Evolutionary conservation across 1,139 yeast genomes (phyloP).

Genomic region (Kazachstania sp.): DNA sequence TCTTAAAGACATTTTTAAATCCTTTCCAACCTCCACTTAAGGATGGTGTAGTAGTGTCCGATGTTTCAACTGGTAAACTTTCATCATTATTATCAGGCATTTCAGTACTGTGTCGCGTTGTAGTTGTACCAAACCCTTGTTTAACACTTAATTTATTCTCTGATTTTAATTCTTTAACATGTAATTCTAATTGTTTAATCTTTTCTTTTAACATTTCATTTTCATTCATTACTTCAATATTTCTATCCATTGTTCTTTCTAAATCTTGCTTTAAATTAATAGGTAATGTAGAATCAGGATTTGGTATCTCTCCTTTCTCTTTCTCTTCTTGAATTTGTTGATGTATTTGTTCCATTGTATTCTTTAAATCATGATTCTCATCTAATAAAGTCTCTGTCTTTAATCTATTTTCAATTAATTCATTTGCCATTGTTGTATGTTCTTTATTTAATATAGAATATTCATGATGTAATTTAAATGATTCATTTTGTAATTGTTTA

Average conservation of each 20-base stretch:
- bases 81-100: background rate
- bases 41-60: background rate
- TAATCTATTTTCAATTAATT: conserved; percentile 55
- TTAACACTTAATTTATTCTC: conserved; percentile 12
- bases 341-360: conserved; percentile 45
- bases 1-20: conserved; percentile 19
- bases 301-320: conserved; percentile 24
- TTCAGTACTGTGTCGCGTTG: background rate
- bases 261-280: conserved; percentile 37
- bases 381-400: conserved; percentile 58
- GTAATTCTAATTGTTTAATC: conserved; percentile 24
- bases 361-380: conserved; percentile 50
- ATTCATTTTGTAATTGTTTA: conserved; percentile 64
- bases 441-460: conserved; percentile 66
- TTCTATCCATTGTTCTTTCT: conserved; percentile 50
- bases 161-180: conserved; percentile 19
- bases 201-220: conserved; percentile 45
- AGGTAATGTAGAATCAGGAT: conserved; percentile 31
- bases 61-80: background rate
- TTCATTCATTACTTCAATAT: conserved; percentile 46
- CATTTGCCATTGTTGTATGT: conserved; percentile 71
- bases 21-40: conserved; percentile 18
- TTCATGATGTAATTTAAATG: conserved; percentile 62
- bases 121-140: background rate
- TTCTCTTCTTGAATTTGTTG: conserved; percentile 30